A percentile compares a stretch with the other conserved stretches of the same genome.
Conservation (phyloP, 2,329 filamentous ascomycete genomes). For the Rhexocercosporidium sp. region DNA sequence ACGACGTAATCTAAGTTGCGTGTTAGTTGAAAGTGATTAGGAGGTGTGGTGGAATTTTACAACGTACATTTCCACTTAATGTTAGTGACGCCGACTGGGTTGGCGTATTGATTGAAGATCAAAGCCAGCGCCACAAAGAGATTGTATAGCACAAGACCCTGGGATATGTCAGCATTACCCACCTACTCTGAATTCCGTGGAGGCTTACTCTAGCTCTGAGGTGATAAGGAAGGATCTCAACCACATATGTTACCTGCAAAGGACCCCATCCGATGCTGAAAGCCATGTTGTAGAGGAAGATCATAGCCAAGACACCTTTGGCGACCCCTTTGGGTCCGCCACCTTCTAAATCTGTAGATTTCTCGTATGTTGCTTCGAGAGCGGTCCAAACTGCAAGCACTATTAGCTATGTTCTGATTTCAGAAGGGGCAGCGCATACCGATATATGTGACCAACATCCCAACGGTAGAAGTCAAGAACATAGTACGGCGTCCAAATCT, state of each 20-base stretch:
- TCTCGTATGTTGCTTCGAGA: conserved; percentile 32
- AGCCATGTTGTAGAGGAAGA: conserved; percentile 54
- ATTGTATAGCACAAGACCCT: conserved; percentile 47
- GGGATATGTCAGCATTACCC: background rate
- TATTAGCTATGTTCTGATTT: background rate
- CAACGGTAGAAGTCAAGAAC: conserved; percentile 29
- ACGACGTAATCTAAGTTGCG: conserved; percentile 33
- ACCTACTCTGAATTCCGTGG: background rate
- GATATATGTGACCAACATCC: conserved; percentile 31
- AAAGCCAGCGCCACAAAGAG: conserved; percentile 48
- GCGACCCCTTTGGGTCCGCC: conserved; percentile 19
- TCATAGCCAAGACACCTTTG: conserved; percentile 37
- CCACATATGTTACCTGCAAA: conserved; percentile 32
- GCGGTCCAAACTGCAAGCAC: conserved; percentile 29
- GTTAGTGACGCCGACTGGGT: conserved; percentile 45
- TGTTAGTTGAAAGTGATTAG: background rate
- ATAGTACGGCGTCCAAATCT: conserved; percentile 31
- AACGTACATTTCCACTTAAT: conserved; percentile 46
- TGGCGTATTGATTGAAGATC: conserved; percentile 49
- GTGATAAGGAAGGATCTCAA: conserved; percentile 38
- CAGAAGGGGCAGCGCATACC: conserved; percentile 12
- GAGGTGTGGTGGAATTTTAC: background rate
- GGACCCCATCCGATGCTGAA: conserved; percentile 40
- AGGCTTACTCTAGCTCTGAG: conserved; percentile 29
- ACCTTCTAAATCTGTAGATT: conserved; percentile 14